Percentiles rank a stretch among this genome's conserved stretches.
phyloP scores from a whole-genome alignment of 176 grass and related monocot genomes.

The Microstegium vimineum region DNA sequence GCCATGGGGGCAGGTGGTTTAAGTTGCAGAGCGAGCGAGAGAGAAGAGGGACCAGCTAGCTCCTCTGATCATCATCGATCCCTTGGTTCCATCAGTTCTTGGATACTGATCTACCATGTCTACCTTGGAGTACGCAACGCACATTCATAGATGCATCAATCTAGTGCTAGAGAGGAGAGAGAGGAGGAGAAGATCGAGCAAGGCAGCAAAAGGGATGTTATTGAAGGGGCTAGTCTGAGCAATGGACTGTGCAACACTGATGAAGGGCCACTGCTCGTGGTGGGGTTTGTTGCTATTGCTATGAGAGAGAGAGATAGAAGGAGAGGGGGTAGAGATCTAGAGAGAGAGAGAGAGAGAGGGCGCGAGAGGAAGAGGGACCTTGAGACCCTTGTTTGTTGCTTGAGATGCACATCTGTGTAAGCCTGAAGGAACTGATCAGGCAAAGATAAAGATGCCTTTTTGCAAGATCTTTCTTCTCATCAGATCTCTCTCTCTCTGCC shows the following conservation, averaged over 20 bases:
- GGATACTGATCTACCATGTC: not conserved
- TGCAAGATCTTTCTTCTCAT: constrained; percentile 40
- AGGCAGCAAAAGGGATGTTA: constrained; percentile 38
- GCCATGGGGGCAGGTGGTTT: constrained; percentile 27
- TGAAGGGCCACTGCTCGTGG: constrained; percentile 38
- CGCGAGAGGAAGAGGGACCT: not conserved
- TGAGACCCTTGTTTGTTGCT: constrained; percentile 13
- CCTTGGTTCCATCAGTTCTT: not conserved
- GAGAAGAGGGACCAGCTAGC: not conserved
- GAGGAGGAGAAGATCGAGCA: constrained; percentile 1
- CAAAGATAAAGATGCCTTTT: constrained; percentile 49
- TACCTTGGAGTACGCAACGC: not conserved
- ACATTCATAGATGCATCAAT: constrained; percentile 1
- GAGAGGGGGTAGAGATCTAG: not conserved
- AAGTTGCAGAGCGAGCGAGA: not conserved
- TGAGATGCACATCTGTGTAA: constrained; percentile 45
- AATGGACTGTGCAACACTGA: constrained; percentile 13
- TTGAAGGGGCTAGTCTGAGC: constrained; percentile 7
- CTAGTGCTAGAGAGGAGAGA: not conserved
- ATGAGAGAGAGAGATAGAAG: not conserved
- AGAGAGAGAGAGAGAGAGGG: not conserved
- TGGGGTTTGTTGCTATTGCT: constrained; percentile 41
- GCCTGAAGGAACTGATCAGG: constrained; percentile 43
- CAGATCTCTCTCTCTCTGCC: constrained; percentile 5
- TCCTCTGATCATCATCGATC: not conserved